Percentiles rank a stretch among this genome's conserved stretches.
Evolutionary conservation across 2,329 filamentous ascomycete genomes (phyloP).

Genomic region (Monosporascus sp.): DNA sequence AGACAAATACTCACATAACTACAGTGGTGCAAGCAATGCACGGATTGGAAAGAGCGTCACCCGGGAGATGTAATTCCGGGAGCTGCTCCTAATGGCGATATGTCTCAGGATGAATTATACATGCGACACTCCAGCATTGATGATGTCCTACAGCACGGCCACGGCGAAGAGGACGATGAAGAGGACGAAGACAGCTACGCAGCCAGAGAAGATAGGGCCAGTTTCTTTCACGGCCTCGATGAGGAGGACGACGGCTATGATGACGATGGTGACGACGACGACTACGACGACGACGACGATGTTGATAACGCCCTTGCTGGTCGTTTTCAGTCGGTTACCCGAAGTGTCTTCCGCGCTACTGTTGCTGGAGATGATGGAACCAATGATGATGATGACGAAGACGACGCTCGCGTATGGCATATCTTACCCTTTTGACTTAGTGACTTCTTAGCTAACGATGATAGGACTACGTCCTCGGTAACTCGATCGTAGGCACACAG

Average conservation of each 20-base stretch:
- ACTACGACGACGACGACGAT: conserved; percentile 3
- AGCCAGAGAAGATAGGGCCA: too few species aligned
- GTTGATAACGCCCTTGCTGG: conserved; percentile 2
- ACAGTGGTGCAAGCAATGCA: conserved; percentile 32
- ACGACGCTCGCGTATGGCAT: neutral
- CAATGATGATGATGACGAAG: neutral
- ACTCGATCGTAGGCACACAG: neutral
- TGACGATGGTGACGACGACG: neutral
- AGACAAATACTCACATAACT: conserved; percentile 2
- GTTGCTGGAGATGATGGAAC: conserved; percentile 1
- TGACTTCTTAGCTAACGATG: neutral
- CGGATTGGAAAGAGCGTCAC: conserved; percentile 23
- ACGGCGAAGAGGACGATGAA: neutral
- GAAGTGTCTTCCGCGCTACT: neutral
- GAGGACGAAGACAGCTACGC: neutral
- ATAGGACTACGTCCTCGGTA: neutral
- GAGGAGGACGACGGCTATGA: neutral
- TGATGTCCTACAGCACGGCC: neutral
- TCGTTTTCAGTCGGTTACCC: neutral
- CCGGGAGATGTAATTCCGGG: conserved; percentile 18
- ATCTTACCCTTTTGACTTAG: neutral
- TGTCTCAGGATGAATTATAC: conserved; percentile 3
- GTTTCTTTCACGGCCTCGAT: neutral
- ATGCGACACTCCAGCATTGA: neutral
- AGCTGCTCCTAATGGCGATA: conserved; percentile 13